Evolutionary conservation across 192 early-diverging fungal species (phyloP).

Genomic region (Gaertneriomyces sp.): DNA sequence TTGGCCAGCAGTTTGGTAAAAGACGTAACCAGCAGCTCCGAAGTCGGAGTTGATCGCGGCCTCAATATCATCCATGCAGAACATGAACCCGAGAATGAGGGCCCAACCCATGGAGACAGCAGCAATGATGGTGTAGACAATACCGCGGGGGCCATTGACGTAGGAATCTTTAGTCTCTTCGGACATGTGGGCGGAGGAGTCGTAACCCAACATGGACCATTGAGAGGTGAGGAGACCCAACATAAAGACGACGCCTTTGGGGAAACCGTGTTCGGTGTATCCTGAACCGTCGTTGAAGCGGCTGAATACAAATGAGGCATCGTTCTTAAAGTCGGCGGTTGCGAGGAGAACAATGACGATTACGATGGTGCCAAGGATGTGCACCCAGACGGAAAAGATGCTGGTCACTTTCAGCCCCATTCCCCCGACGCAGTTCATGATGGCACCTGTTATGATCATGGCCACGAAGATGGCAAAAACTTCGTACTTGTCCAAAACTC

Average conservation of each 20-base stretch:
- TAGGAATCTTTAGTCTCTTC: constrained; percentile 44
- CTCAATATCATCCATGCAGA: constrained; percentile 24
- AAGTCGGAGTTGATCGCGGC: constrained; percentile 9
- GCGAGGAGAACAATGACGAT: constrained; percentile 43
- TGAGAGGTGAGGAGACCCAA: constrained; percentile 40
- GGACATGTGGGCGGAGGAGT: constrained; percentile 47
- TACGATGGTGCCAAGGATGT: constrained; percentile 39
- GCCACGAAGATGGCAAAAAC: constrained; percentile 25
- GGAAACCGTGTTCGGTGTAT: constrained; percentile 25
- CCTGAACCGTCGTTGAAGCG: constrained; percentile 31
- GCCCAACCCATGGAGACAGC: constrained; percentile 38
- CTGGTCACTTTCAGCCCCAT: constrained; percentile 27
- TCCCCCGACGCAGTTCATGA: constrained; percentile 31
- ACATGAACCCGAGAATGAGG: constrained; percentile 37
- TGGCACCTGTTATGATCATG: constrained; percentile 33
- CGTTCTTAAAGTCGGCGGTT: constrained; percentile 22
- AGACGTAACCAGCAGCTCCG: constrained; percentile 34
- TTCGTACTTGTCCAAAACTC: not conserved
- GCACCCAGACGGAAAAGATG: constrained; percentile 32
- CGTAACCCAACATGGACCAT: constrained; percentile 44
- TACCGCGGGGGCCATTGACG: constrained; percentile 37
- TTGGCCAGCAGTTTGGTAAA: constrained; percentile 30
- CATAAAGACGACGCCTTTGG: constrained; percentile 34
- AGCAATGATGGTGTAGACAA: constrained; percentile 36
- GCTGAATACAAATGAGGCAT: constrained; percentile 27